Conservation (phyloP, 345 rosid genomes). For the Brassica incana region DNA sequence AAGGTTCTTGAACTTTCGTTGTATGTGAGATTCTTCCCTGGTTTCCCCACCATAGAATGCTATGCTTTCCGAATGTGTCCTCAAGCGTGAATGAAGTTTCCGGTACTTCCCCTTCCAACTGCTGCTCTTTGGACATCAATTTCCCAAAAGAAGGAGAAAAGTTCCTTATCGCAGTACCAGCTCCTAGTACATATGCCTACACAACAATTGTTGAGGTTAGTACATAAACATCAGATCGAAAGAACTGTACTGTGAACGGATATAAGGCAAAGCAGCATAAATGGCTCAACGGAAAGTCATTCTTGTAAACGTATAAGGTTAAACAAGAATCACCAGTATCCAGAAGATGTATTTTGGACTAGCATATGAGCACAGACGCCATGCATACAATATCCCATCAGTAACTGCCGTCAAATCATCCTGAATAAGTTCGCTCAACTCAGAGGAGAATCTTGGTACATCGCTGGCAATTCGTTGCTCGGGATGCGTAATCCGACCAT, state of each 20-base stretch:
- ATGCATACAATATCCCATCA: constrained; percentile 85
- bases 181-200: constrained; percentile 89
- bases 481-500: constrained; percentile 86
- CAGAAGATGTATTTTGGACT: constrained; percentile 95
- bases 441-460: constrained; percentile 90
- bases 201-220: constrained; percentile 33
- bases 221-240: background rate
- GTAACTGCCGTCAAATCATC: constrained; percentile 91
- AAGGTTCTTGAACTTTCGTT: constrained; percentile 76
- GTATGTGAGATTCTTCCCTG: constrained; percentile 88
- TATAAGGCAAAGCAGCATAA: constrained; percentile 4
- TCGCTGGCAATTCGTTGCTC: constrained; percentile 98
- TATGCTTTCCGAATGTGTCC: constrained; percentile 98
- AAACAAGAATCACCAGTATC: constrained; percentile 71
- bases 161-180: constrained; percentile 81
- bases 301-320: background rate
- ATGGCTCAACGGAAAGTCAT: background rate
- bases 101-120: constrained; percentile 98
- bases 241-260: background rate
- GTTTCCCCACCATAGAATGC: constrained; percentile 97
- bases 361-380: constrained; percentile 95
- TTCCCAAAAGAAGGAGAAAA: constrained; percentile 96
- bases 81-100: constrained; percentile 88
- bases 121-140: constrained; percentile 90
- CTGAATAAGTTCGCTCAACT: constrained; percentile 89